Conservation (phyloP, 2,329 filamentous ascomycete genomes). For the Fusarium compactum region DNA sequence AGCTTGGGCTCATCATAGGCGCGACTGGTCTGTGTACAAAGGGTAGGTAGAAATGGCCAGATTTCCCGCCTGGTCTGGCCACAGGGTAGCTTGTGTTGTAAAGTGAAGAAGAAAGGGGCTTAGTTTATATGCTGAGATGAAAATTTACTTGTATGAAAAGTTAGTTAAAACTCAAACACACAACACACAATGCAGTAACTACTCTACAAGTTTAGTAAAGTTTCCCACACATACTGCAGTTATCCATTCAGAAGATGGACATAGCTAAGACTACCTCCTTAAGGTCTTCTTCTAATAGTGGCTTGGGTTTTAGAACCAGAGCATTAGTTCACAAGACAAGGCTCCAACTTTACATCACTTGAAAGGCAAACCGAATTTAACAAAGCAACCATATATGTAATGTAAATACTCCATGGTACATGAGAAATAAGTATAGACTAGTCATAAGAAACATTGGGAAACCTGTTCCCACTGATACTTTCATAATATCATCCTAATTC, state of each 20-base stretch:
- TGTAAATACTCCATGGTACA: background rate
- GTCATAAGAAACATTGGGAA: background rate
- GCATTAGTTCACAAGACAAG: background rate
- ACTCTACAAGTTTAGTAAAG: background rate
- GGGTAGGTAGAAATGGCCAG: background rate
- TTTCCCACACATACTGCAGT: background rate
- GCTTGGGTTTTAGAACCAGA: background rate
- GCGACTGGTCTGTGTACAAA: background rate
- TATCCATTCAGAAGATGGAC: background rate
- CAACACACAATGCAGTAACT: background rate
- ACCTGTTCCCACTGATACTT: background rate
- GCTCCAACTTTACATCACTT: background rate
- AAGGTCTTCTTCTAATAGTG: background rate
- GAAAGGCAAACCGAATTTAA: background rate
- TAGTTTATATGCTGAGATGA: background rate
- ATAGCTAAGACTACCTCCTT: background rate
- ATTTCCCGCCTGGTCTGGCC: background rate
- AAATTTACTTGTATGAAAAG: background rate
- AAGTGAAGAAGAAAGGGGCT: background rate
- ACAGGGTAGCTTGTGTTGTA: background rate
- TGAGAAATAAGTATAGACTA: background rate
- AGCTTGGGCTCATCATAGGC: conserved; percentile 8
- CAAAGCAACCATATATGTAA: background rate
- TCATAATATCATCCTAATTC: background rate
- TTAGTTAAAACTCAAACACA: background rate